phyloP scores from a whole-genome alignment of 1,284 basidiomycete genomes.

The Earliella scabrosa region DNA sequence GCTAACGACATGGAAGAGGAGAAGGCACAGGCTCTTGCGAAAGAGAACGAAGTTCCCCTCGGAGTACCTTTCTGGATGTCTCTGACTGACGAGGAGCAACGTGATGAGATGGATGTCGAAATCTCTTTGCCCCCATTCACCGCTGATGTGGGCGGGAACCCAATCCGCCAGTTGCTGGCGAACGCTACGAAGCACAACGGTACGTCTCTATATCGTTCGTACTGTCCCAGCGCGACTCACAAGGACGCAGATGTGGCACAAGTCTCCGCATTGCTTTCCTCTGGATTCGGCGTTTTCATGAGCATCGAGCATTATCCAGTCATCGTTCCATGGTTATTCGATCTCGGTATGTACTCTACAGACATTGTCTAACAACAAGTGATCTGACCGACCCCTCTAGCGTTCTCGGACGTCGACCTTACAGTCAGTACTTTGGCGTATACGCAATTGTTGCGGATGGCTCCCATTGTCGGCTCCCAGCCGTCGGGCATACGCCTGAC shows the following conservation, averaged over 20 bases:
- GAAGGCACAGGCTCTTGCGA: constrained; percentile 34
- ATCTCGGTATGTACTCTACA: constrained; percentile 21
- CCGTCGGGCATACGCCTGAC: constrained; percentile 8
- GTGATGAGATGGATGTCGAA: constrained; percentile 20
- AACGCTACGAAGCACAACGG: constrained; percentile 39
- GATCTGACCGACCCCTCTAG: not conserved
- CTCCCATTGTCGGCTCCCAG: not conserved
- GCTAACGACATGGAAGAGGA: constrained; percentile 38
- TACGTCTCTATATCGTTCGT: constrained; percentile 31
- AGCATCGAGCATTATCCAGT: constrained; percentile 6
- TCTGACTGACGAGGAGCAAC: constrained; percentile 7
- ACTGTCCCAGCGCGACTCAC: not conserved
- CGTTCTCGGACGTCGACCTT: constrained; percentile 8
- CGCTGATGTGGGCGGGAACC: constrained; percentile 9
- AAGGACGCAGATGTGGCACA: constrained; percentile 41
- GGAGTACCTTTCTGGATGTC: constrained; percentile 30
- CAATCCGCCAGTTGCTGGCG: constrained; percentile 34
- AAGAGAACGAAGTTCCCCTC: constrained; percentile 46
- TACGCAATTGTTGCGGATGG: constrained; percentile 15
- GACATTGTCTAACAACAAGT: not conserved
- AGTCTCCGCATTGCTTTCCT: constrained; percentile 45
- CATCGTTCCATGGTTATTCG: constrained; percentile 32
- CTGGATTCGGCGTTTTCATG: constrained; percentile 20
- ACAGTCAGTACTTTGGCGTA: constrained; percentile 11
- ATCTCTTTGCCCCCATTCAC: constrained; percentile 12